A percentile compares a stretch with the other conserved stretches of the same genome.
Conservation (phyloP, 805 yeast genomes). For the Yueomyces sp. region DNA sequence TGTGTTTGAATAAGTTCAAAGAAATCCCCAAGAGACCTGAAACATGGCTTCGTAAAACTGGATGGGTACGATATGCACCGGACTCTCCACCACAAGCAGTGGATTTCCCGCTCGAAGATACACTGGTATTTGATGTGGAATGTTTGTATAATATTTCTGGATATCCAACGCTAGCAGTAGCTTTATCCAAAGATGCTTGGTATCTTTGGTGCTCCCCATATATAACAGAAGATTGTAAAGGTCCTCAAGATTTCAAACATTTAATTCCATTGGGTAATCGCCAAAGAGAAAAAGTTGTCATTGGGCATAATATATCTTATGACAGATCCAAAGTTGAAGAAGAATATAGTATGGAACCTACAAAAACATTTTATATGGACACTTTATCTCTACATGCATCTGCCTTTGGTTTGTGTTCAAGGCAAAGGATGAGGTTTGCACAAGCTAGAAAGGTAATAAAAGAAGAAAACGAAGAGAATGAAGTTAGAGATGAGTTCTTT, state of each 20-base stretch:
- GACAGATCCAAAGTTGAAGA: constrained; percentile 81
- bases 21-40: constrained; percentile 26
- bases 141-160: constrained; percentile 61
- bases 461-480: constrained; percentile 15
- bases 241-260: constrained; percentile 34
- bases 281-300: constrained; percentile 39
- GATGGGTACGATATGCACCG: constrained; percentile 68
- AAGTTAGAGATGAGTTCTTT: constrained; percentile 5
- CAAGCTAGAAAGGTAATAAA: constrained; percentile 31
- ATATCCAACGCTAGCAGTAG: constrained; percentile 72
- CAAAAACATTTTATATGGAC: constrained; percentile 73
- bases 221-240: constrained; percentile 37
- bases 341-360: constrained; percentile 56
- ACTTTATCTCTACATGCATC: constrained; percentile 92
- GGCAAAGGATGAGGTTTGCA: constrained; percentile 72
- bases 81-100: constrained; percentile 45
- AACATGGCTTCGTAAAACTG: constrained; percentile 46
- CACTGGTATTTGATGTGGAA: constrained; percentile 81
- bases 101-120: constrained; percentile 54
- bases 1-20: constrained; percentile 34
- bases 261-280: constrained; percentile 61
- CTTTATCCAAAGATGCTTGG: constrained; percentile 70
- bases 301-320: constrained; percentile 86
- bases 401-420: constrained; percentile 80
- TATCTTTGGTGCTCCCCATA: constrained; percentile 92